Evolutionary conservation across 1,139 yeast species (phyloP), one percentile per base, ranked within the genome.

Genomic region (Kodamaea plutei): DNA sequence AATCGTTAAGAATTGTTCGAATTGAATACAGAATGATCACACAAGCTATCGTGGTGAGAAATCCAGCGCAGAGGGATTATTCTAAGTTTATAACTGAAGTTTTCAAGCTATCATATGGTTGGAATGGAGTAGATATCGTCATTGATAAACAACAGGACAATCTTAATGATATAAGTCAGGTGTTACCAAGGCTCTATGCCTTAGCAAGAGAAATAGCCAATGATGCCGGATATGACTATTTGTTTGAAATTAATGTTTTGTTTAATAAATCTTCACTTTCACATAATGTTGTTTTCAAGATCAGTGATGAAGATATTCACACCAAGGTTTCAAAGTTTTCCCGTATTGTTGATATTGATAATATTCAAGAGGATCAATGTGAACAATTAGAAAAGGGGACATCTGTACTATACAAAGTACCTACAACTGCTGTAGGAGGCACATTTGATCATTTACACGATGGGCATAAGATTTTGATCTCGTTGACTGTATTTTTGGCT

Each of bases 371-470:
- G n/a, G n/a, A n/a, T n/a, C n/a, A n/a, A n/a, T n/a, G n/a, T n/a
- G n/a, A n/a, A n/a, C n/a, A n/a, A n/a, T n/a, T n/a, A n/a, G n/a
- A n/a, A n/a, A n/a, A n/a, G n/a, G n/a, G n/a, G n/a, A n/a, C n/a
- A n/a, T n/a, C n/a, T n/a, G n/a, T n/a, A n/a, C n/a, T n/a, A 13
- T 11, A 9, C 4, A 7, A 11, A 12, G 15, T 21, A 8, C 8
- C 23, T 8, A 21, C 23, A 3, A 21, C 47, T 9, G 94, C 94
- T 1, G 79, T 89, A 1, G 98, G 98, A 1, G 99, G 99, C 0
- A 93, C 98, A 0, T 93, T 93, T 61, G 99, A 93, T 52, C 97
- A 93, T 57, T 52, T 93, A 22, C 99, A 93, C 48, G 95, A 84
- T 49, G 99, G 98, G 0, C 99, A 93, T 57, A 87, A 84, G 54